Evolutionary conservation across 106 monocot species (phyloP), one percentile per base, ranked within the genome.

Genomic region (Phalaenopsis aphrodite): DNA sequence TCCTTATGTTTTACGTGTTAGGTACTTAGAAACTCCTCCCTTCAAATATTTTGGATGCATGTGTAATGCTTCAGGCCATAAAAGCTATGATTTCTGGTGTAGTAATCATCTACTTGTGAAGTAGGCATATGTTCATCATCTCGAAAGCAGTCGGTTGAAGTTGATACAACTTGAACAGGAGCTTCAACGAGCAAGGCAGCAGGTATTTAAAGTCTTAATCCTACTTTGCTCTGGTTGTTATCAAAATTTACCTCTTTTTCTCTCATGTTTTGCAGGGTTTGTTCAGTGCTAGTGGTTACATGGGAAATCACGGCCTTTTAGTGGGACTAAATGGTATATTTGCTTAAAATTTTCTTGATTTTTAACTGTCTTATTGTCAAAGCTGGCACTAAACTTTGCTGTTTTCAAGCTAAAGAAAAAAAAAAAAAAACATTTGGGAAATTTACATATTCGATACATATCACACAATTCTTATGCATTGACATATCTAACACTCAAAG

Each of bases 161-260:
- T 77, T 95, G 81, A 55, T 78, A 2, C 92, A 95, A 66, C 86
- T 95, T n/a, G 95, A 95, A 76, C 95, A 95, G 76, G 95, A 92
- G 47, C 87, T 95, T 74, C 87, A 90, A 41, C 84, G 87, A 75
- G 95, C 90, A 64, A 77, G 92, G 8, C 89, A 87, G 66, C 92
- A 92, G 78, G 95, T 90, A 65, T 3, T 69, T 69, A 15, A 69
- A 69, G 10, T 69, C 68, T 69, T 69, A 69, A 11, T 9, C 38
- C 37, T 38, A 36, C 37, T 69, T 69, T 69, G 38, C 8, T 17
- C 9, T 3, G 3, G 12, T 4, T 69, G 39, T 7, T 5, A 74
- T 41, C 37, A 42, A 45, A 4, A 42, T 45, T 18, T 45, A 36
- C 3, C 9, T 45, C 74, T 5, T 45, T 43, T 73, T n/a, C 55